Conservation (phyloP, 805 yeast species). For the Schwanniomyces polymorphus region DNA sequence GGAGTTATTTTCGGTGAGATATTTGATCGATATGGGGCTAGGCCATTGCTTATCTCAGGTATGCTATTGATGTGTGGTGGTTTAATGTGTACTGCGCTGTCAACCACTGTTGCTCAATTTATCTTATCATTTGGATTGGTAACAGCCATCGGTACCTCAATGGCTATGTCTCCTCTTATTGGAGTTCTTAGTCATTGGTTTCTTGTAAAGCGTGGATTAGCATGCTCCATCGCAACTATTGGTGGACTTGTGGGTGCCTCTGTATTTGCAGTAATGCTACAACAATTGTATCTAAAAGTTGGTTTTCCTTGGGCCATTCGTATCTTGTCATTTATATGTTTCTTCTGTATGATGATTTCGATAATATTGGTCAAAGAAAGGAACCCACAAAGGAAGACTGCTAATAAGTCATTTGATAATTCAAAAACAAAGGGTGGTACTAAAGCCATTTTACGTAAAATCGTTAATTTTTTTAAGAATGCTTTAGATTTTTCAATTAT, state of each 20-base stretch:
- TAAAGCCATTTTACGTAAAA: neutral
- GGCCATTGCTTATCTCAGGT: slow-evolving; percentile 18
- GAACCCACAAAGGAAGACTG: slow-evolving; percentile 1
- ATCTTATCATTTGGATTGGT: slow-evolving; percentile 23
- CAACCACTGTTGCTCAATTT: slow-evolving; percentile 23
- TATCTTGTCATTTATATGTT: slow-evolving; percentile 20
- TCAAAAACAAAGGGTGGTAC: neutral
- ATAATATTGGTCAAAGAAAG: slow-evolving; percentile 19
- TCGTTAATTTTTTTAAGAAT: slow-evolving; percentile 25
- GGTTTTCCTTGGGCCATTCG: slow-evolving; percentile 32
- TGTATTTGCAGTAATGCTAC: slow-evolving; percentile 24
- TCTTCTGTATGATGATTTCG: slow-evolving; percentile 16
- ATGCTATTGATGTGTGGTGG: slow-evolving; percentile 22
- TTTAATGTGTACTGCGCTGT: slow-evolving; percentile 23
- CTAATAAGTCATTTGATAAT: neutral
- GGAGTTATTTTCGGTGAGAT: slow-evolving; percentile 28
- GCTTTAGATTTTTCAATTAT: slow-evolving; percentile 20
- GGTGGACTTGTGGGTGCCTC: slow-evolving; percentile 32
- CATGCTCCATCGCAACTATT: slow-evolving; percentile 26
- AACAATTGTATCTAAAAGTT: slow-evolving; percentile 19
- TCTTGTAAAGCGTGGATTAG: slow-evolving; percentile 22
- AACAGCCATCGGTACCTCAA: slow-evolving; percentile 27
- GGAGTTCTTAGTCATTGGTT: slow-evolving; percentile 29
- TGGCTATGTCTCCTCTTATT: slow-evolving; percentile 29
- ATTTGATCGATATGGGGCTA: slow-evolving; percentile 26